Evolutionary conservation across 129 eudicot species (phyloP).

Genomic region (Sambucus nigra): DNA sequence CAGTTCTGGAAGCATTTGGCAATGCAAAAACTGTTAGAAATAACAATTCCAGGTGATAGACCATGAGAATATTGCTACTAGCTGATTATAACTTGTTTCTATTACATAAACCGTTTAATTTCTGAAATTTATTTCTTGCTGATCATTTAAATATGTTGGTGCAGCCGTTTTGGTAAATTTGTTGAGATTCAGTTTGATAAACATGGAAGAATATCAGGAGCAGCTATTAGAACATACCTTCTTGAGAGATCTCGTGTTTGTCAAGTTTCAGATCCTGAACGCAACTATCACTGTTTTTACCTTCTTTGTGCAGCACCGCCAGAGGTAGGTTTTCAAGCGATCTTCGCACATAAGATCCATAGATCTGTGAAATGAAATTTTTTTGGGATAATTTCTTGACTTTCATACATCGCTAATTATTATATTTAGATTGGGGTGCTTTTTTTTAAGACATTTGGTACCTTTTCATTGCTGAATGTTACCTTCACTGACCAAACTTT

Average conservation of each 20-base stretch:
- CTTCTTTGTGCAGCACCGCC: slow-evolving; percentile 94
- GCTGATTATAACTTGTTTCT: slow-evolving; percentile 2
- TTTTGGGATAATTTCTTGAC: too few species aligned
- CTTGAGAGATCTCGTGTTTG: slow-evolving; percentile 98
- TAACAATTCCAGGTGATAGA: slow-evolving; percentile 77
- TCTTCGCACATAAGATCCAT: slow-evolving; percentile 2
- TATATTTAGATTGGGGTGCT: too few species aligned
- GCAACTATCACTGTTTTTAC: slow-evolving; percentile 94
- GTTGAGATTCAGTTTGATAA: slow-evolving; percentile 97
- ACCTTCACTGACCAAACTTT: too few species aligned
- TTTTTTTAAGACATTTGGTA: too few species aligned
- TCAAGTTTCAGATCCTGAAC: slow-evolving; percentile 93
- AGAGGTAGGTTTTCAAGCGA: slow-evolving; percentile 44
- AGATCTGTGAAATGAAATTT: too few species aligned
- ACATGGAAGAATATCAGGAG: slow-evolving; percentile 84
- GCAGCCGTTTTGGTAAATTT: slow-evolving; percentile 97
- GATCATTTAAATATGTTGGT: slow-evolving; percentile 17
- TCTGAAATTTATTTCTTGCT: slow-evolving; percentile 12
- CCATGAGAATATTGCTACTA: slow-evolving; percentile 4
- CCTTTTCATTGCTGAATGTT: too few species aligned
- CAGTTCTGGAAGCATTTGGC: slow-evolving; percentile 98
- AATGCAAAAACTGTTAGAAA: slow-evolving; percentile 98
- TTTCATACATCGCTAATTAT: too few species aligned
- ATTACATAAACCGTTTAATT: neutral
- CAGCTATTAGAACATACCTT: slow-evolving; percentile 93